Evolutionary conservation across 2,329 filamentous ascomycete species (phyloP).

Genomic region (Aspergillus hortae): DNA sequence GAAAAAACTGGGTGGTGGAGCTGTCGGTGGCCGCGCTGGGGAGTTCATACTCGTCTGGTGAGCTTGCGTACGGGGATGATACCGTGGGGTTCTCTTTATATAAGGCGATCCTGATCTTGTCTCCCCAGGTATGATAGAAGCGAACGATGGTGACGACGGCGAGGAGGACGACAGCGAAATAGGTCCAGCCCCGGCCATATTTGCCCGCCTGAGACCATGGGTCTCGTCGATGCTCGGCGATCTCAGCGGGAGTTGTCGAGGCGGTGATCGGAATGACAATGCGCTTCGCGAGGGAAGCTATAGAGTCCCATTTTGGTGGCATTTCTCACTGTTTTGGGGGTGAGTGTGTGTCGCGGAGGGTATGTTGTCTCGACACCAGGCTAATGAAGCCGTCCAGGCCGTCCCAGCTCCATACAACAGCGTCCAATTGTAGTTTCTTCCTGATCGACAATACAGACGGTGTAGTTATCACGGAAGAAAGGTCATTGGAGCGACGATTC

Average conservation of each 20-base stretch:
- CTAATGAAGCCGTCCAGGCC: neutral
- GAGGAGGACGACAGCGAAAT: constrained; percentile 74
- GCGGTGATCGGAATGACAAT: constrained; percentile 56
- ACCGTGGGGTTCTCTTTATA: constrained; percentile 78
- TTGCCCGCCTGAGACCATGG: constrained; percentile 80
- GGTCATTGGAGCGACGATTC: neutral
- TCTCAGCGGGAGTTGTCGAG: constrained; percentile 53
- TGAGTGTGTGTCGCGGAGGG: neutral
- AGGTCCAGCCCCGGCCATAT: constrained; percentile 84
- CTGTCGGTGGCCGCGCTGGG: constrained; percentile 57
- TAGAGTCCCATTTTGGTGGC: constrained; percentile 15
- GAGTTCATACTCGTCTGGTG: constrained; percentile 60
- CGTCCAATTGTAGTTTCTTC: neutral
- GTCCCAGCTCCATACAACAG: neutral
- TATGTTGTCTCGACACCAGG: neutral
- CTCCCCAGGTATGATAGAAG: constrained; percentile 85
- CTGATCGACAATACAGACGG: neutral
- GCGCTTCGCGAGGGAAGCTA: constrained; percentile 41
- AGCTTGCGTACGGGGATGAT: constrained; percentile 51
- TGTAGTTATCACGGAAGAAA: neutral
- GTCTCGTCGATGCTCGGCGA: constrained; percentile 60
- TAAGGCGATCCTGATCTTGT: constrained; percentile 85
- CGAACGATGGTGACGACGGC: constrained; percentile 65
- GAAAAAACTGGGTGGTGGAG: constrained; percentile 72
- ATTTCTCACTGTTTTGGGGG: neutral